Evolutionary conservation across 495 filamentous ascomycete species (phyloP), one percentile per base, ranked within the genome.

Genomic region (Collariella sp.): DNA sequence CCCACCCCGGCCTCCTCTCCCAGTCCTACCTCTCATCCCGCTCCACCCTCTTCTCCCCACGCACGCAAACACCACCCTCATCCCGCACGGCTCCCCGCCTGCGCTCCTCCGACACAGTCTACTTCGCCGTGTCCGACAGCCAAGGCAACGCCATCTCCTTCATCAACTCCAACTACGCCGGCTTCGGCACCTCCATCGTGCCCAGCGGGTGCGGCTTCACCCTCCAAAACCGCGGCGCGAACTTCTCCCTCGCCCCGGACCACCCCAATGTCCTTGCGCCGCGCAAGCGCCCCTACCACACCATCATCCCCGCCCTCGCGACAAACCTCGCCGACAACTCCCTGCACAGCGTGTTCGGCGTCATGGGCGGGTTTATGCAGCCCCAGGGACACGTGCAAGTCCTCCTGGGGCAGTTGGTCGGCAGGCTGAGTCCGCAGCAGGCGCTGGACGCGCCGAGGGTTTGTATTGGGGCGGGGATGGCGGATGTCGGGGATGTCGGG

Each of bases 311-410:
- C 0, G 91, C 87, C 0, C 77, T 96, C 67, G 79, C 93, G 43
- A 97, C 93, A 3, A 86, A 89, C 56, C 63, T 80, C 1, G 74
- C 70, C 15, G 88, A 91, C 58, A 78, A 77, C 18, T 81, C 74
- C 16, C 69, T 98, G 53, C 86, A 96, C 63, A 82, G 80, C 36
- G 88, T 95, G 0, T 95, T 88, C 59, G 94, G 93, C 43, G 90
- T 96, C 45, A 97, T 97, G 93, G 93, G 93, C 56, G 93, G 93
- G 31, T 96, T 91, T 70, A 97, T 98, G 94, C 93, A 98, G 74
- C 93, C 93, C 0, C 93, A 97, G 73, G 93, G 93, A 10, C 93
- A 98, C 63, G 88, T 97, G 13, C 93, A 98, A 69, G 89, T 96
- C 2, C 70, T 98, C 47, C 77, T 97, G 7, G 95, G 95, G 53